Evolutionary conservation across 2,329 filamentous ascomycete species (phyloP).

Genomic region (Aspergillus sp.): DNA sequence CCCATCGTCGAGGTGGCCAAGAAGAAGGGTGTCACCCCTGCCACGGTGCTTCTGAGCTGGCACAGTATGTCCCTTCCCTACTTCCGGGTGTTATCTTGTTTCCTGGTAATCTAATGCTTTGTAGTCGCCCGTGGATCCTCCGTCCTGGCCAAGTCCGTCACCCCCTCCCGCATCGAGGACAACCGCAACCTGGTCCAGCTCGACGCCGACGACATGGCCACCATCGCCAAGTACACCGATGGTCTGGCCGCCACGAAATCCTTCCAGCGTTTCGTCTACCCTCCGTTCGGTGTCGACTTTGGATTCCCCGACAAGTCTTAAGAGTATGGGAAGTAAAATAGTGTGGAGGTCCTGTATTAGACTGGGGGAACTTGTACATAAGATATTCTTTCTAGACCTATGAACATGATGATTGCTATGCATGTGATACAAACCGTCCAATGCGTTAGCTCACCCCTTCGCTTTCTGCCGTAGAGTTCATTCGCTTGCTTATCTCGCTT

Average conservation of each 20-base stretch:
- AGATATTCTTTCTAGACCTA: background rate
- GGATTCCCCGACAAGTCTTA: constrained; percentile 67
- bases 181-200: constrained; percentile 40
- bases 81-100: no score
- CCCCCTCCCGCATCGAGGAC: constrained; percentile 40
- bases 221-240: constrained; percentile 37
- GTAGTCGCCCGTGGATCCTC: constrained; percentile 39
- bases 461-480: background rate
- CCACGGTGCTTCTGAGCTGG: constrained; percentile 44
- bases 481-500: background rate
- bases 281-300: constrained; percentile 67
- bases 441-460: constrained; percentile 4
- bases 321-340: background rate
- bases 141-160: constrained; percentile 44
- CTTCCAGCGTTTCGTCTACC: constrained; percentile 59
- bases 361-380: background rate
- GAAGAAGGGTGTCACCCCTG: constrained; percentile 38
- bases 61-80: constrained; percentile 43
- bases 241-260: constrained; percentile 31
- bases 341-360: background rate
- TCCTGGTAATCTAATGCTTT: constrained; percentile 4
- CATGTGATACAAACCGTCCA: background rate
- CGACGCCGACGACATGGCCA: constrained; percentile 37
- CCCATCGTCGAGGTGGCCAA: constrained; percentile 42
- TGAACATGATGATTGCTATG: background rate